Base-by-base conservation (phyloP, 116 monocot species). In the Iris pallida region DNA sequence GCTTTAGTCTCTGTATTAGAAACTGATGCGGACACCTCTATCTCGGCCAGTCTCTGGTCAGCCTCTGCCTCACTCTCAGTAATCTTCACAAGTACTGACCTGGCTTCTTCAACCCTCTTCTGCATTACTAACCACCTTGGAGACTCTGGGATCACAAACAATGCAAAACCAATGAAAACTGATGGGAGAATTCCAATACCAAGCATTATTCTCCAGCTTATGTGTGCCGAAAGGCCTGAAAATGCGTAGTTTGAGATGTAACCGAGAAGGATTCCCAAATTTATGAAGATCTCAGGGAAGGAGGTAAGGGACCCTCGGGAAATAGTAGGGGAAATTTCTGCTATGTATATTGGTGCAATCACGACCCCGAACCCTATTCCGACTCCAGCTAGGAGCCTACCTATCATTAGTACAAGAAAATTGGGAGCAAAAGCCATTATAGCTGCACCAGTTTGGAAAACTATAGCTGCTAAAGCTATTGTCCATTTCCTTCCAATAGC, bases 221-320 rank as follows among this genome's bases (percentile, higher is more conserved):
- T 73, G 66, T 92, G 87, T 16, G 67, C 73, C 5, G 97, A 79
- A 59, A 92, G 80, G 11, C 87, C 92, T 3, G 92, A 83, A 68
- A 97, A 97, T 17, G 61, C 75, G 49, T 85, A 92, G 51, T 97
- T 97, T n/a, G 97, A 97, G 44, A 97, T 67, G 69, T 97, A 97
- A 17, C 97, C 97, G 40, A 97, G 81, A 57, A 97, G 85, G 55
- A 97, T 97, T 7, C 97, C 97, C 0, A 92, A 6, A 57, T 92
- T 97, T 70, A 97, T 88, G 68, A 90, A 97, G 65, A 97, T 90
- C 74, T 97, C 97, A 7, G 97, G 97, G 71, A 97, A 87, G 43
- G 97, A 92, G 5, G 92, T 89, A 9, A 92, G 75, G n/a, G 82
- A 73, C 53, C 97, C 97, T 54, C 97, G 79, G 20, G 84, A 49